These are phyloP conservation scores for Ophiocordyceps camponoti-floridani DNA, from an alignment of 2,329 filamentous ascomycete species.

Conservation along the genomic window DNA sequence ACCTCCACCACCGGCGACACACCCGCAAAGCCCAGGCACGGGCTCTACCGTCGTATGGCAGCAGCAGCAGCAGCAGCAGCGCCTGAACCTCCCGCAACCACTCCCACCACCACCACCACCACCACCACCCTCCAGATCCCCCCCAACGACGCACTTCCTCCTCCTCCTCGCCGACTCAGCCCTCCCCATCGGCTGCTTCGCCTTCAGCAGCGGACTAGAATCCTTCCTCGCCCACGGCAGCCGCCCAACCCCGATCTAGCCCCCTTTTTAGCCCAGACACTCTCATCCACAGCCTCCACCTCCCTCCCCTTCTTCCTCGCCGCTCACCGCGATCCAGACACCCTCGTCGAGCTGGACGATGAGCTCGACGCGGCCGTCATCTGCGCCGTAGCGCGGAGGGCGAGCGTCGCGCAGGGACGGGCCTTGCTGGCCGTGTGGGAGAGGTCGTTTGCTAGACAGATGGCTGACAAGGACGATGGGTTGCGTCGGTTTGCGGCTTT, in stretches of 20 bases:
- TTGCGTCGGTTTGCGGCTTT: conserved; percentile 18
- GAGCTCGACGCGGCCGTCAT: conserved; percentile 57
- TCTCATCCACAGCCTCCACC: conserved; percentile 53
- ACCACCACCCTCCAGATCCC: neutral
- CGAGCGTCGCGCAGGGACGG: conserved; percentile 57
- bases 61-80: no score
- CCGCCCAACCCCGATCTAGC: conserved; percentile 26
- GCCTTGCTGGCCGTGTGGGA: conserved; percentile 65
- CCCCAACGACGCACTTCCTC: conserved; percentile 38
- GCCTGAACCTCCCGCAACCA: neutral
- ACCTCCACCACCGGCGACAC: neutral
- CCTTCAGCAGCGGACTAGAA: conserved; percentile 68
- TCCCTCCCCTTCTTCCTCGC: conserved; percentile 59
- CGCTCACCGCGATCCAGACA: conserved; percentile 36
- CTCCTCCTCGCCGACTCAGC: conserved; percentile 68
- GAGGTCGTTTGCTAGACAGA: conserved; percentile 36
- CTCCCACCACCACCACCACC: neutral
- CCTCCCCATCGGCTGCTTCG: conserved; percentile 70
- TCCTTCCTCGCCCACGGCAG: conserved; percentile 54
- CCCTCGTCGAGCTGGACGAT: conserved; percentile 48
- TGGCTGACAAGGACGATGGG: conserved; percentile 5
- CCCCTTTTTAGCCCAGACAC: conserved; percentile 50
- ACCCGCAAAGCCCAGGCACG: no score
- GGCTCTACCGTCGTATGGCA: no score
- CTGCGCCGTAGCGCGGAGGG: conserved; percentile 62